phyloP scores from a whole-genome alignment of 129 eudicot genomes.

The Flaveria linearis region DNA sequence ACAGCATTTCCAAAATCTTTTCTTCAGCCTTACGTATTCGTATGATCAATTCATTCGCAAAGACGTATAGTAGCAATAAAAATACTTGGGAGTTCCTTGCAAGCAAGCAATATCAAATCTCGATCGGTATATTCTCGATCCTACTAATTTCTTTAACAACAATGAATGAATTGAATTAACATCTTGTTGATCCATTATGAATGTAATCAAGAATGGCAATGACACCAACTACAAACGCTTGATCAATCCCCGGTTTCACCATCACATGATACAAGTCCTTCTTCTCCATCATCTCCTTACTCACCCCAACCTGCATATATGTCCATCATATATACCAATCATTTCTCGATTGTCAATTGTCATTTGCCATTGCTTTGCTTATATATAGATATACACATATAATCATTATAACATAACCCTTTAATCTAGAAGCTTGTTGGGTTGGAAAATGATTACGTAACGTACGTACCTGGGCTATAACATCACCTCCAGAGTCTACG shows the following conservation, averaged over 20 bases:
- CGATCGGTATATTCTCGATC: too few relatives aligned
- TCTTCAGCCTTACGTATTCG: slow-evolving; percentile 22
- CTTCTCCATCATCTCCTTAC: slow-evolving; percentile 46
- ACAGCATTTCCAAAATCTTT: slow-evolving; percentile 24
- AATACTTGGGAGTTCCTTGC: not conserved
- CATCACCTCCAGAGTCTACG: slow-evolving; percentile 49
- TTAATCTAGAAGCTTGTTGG: too few relatives aligned
- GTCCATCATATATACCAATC: not conserved
- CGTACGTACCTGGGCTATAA: slow-evolving; percentile 62
- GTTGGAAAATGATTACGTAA: too few relatives aligned
- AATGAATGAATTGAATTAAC: slow-evolving; percentile 19
- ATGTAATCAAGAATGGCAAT: slow-evolving; percentile 90
- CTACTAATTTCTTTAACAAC: not conserved
- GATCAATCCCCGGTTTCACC: slow-evolving; percentile 84
- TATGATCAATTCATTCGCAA: not conserved
- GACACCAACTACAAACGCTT: slow-evolving; percentile 86
- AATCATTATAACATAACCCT: too few relatives aligned
- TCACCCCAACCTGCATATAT: slow-evolving; percentile 48
- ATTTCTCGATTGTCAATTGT: not conserved
- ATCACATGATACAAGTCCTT: slow-evolving; percentile 71
- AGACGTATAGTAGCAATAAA: not conserved
- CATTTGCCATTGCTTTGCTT: too few relatives aligned
- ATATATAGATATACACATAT: too few relatives aligned
- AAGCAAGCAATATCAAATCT: slow-evolving; percentile 7
- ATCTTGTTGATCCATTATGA: slow-evolving; percentile 76